These are phyloP conservation scores for Hyparrhenia diplandra DNA, from an alignment of 176 grass and related monocot genomes.

Conservation along the genomic window DNA sequence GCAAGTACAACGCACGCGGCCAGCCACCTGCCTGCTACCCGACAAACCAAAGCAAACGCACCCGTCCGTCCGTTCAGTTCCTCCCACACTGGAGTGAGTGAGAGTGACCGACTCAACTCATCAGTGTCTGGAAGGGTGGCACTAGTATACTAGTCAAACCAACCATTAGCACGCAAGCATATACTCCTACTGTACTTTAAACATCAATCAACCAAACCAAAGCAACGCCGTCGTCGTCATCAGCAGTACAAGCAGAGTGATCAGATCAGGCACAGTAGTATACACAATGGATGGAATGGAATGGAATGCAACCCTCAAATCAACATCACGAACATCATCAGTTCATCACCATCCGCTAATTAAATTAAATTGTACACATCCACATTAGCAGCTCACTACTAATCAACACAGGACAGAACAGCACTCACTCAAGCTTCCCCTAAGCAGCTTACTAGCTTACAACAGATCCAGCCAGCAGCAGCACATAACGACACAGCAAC, in stretches of 20 bases:
- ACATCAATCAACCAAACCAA: neutral
- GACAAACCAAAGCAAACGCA: too few relatives aligned
- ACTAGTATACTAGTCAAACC: too few relatives aligned
- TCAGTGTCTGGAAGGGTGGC: too few relatives aligned
- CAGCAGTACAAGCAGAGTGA: neutral
- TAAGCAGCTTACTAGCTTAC: slow-evolving; percentile 16
- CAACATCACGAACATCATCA: slow-evolving; percentile 1
- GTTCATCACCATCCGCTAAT: slow-evolving; percentile 11
- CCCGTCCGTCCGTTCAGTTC: too few relatives aligned
- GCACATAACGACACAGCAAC: too few relatives aligned
- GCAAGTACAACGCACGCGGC: too few relatives aligned
- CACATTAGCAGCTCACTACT: slow-evolving; percentile 13
- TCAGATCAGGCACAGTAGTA: neutral
- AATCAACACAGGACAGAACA: neutral
- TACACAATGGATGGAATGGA: neutral
- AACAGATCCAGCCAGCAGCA: neutral
- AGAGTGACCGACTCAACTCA: too few relatives aligned
- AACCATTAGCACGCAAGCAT: neutral
- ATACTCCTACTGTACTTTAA: too few relatives aligned
- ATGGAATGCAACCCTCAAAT: neutral
- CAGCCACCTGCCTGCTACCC: too few relatives aligned
- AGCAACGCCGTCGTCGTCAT: neutral
- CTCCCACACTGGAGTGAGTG: too few relatives aligned
- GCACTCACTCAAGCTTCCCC: neutral
- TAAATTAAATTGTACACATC: slow-evolving; percentile 23